Percentiles rank a stretch among this genome's conserved stretches.
Conservation (phyloP, 106 monocot species). For the Narthecium ossifragum region DNA sequence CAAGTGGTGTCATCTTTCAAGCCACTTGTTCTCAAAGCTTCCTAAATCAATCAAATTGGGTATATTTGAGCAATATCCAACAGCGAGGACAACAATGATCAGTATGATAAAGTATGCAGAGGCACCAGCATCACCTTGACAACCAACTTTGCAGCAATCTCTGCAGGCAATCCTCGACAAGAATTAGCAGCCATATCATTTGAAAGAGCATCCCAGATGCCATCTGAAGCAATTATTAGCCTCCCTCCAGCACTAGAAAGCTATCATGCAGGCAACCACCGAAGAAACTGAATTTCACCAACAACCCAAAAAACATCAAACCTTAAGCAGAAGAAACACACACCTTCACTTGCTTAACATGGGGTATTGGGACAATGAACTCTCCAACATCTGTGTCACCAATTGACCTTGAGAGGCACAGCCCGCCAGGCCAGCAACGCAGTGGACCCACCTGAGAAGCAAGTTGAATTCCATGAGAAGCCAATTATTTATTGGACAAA, state of each 20-base stretch:
- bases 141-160: constrained; percentile 85
- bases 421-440: constrained; percentile 95
- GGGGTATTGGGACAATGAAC: constrained; percentile 91
- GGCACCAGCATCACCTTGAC: constrained; percentile 65
- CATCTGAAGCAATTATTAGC: constrained; percentile 94
- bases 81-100: background rate
- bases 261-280: constrained; percentile 25
- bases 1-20: constrained; percentile 99
- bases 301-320: background rate
- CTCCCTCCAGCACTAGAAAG: constrained; percentile 79
- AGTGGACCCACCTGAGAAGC: constrained; percentile 72
- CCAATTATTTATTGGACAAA: no score
- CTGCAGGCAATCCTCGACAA: constrained; percentile 80
- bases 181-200: constrained; percentile 72
- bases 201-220: constrained; percentile 92
- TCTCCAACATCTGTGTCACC: constrained; percentile 97
- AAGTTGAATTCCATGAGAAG: no score
- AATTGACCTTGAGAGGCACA: constrained; percentile 96
- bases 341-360: constrained; percentile 99
- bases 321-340: background rate
- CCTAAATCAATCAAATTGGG: constrained; percentile 37
- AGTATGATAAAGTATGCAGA: background rate
- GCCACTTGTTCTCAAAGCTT: constrained; percentile 86
- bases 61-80: no score
- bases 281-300: background rate